Conservation (phyloP, 75 land plant species). For the Adiantum capillusveneris region DNA sequence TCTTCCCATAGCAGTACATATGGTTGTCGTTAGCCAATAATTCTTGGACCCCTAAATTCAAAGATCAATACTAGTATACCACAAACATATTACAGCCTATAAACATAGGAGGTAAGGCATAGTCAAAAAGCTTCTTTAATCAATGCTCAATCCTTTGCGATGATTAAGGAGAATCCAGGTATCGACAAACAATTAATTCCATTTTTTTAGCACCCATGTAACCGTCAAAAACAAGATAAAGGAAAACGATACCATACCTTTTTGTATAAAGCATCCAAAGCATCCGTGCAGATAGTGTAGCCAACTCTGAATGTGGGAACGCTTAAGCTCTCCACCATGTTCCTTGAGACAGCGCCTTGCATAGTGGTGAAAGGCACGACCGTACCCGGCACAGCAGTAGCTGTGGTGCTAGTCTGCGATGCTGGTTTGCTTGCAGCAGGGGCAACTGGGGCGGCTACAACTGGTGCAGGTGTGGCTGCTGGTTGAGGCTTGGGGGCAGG, state of each 20-base stretch:
- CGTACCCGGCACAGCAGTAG: slow-evolving; percentile 26
- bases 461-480: slow-evolving; percentile 8
- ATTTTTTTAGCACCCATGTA: too few relatives aligned
- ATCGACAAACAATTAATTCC: too few relatives aligned
- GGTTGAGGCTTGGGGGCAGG: slow-evolving; percentile 11
- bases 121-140: too few relatives aligned
- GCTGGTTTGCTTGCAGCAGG: not conserved
- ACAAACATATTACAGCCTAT: too few relatives aligned
- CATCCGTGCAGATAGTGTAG: slow-evolving; percentile 67
- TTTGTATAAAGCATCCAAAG: slow-evolving; percentile 66
- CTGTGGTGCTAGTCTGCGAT: not conserved
- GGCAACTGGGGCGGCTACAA: not conserved
- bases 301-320: slow-evolving; percentile 83
- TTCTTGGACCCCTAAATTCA: too few relatives aligned
- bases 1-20: too few relatives aligned
- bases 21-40: too few relatives aligned
- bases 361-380: slow-evolving; percentile 65
- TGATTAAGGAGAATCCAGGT: too few relatives aligned
- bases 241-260: slow-evolving; percentile 29
- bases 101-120: too few relatives aligned
- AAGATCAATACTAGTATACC: too few relatives aligned
- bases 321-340: slow-evolving; percentile 66
- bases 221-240: too few relatives aligned
- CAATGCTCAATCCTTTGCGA: too few relatives aligned
- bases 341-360: slow-evolving; percentile 64